Base-by-base conservation (phyloP, 1,139 yeast genomes). In the Taiozyma onychis region DNA sequence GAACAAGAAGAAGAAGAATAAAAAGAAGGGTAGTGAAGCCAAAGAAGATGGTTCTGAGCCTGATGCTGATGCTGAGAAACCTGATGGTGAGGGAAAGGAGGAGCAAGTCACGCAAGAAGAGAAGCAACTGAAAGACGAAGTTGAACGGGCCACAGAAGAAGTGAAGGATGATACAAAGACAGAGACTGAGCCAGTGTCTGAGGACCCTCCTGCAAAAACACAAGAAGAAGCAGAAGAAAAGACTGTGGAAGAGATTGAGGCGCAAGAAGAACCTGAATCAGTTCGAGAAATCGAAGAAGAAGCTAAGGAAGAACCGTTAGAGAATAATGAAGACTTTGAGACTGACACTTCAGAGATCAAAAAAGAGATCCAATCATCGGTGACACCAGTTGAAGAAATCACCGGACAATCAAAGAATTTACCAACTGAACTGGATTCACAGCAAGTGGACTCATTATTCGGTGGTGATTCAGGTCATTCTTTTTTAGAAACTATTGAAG, bases 1-100 rank as follows among this genome's bases (percentile, higher is more conserved):
- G 61, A 68, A 66, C 65, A 78, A 78, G 64, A 78, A 77, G 66
- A 72, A 73, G 69, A 64, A 65, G 57, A 71, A 69, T 65, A 64
- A 66, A 59, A 68, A 58, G 58, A 62, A 61, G 56, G 18, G 18
- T 18, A 58, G 37, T 24, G 41, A 43, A 16, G 9, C 48, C 44
- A 41, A 47, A 41, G 51, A 46, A 30, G 55, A 51, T 43, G 30
- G 30, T 44, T 48, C 41, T 51, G 48, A 49, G 41, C 49, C 49
- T 45, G 49, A 51, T 35, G 37, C 26, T 27, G 50, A 41, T 28
- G 39, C 43, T 30, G 44, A 32, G 28, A 32, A 21, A 3, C 49
- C 26, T 24, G 26, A 24, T 43, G 34, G 44, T 16, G 50, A 43
- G 28, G 52, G 46, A 39, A 18, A 54, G n/a, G 43, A 48, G 39